phyloP scores from a whole-genome alignment of 2,329 filamentous ascomycete species.

The Seiridium unicorne region DNA sequence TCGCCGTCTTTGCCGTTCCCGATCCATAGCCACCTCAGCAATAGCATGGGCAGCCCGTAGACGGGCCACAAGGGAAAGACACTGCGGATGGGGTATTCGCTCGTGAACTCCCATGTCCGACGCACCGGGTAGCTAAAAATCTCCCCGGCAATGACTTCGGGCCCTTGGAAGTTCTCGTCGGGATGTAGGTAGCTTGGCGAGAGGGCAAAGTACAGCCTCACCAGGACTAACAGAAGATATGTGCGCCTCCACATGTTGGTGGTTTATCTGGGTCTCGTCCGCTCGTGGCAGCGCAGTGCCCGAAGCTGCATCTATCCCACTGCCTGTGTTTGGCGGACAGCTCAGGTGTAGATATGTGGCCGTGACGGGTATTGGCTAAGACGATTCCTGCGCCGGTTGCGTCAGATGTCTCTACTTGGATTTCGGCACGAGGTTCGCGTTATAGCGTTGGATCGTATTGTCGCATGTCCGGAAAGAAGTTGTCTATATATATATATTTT shows the following conservation, averaged over 20 bases:
- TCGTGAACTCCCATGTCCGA: constrained; percentile 95
- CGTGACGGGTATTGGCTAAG: too few relatives aligned
- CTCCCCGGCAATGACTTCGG: constrained; percentile 91
- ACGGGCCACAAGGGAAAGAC: constrained; percentile 95
- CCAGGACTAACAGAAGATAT: constrained; percentile 79
- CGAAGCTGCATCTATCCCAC: background rate
- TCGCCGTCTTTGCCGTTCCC: constrained; percentile 75
- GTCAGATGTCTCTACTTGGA: too few relatives aligned
- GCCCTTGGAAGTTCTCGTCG: constrained; percentile 98
- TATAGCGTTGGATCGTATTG: background rate
- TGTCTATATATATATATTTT: too few relatives aligned
- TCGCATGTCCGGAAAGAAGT: background rate
- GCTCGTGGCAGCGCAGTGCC: background rate
- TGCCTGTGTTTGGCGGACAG: background rate
- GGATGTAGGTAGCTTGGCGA: constrained; percentile 96
- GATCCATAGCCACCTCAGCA: constrained; percentile 89
- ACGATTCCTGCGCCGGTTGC: too few relatives aligned
- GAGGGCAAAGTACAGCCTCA: constrained; percentile 91
- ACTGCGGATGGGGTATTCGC: constrained; percentile 84
- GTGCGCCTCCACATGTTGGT: constrained; percentile 81
- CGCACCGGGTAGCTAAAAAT: constrained; percentile 90
- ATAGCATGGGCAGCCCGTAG: constrained; percentile 90
- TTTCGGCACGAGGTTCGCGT: background rate
- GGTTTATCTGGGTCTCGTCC: constrained; percentile 18
- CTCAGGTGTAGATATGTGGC: too few relatives aligned